Evolutionary conservation across 2,329 filamentous ascomycete genomes (phyloP), one percentile per base, ranked within the genome.

Genomic region (Hymenoscyphus fraxineus): DNA sequence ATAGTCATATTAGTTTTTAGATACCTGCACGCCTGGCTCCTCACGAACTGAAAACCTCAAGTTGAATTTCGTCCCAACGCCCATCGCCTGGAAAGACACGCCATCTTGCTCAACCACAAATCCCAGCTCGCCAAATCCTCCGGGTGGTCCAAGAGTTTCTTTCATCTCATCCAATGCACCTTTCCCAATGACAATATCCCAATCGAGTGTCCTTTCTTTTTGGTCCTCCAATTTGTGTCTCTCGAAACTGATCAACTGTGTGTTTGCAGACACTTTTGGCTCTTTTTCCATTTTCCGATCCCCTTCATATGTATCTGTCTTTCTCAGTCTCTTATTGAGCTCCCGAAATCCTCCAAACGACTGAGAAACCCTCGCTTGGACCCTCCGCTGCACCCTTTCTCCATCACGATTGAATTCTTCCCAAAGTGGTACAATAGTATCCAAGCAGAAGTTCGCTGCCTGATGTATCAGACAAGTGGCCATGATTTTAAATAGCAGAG

Each of bases 51-150:
- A 19, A 57, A 66, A 64, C 39, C 19, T 63, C 57, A 66, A 58
- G 19, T 63, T 66, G 31, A 66, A 65, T 15, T 54, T 65, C n/a
- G 65, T 63, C 47, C 63, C 63, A 2, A 64, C 38, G n/a, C 63
- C 63, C 65, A 65, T 67, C 0, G 65, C 65, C 19, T 61, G 63
- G 54, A 67, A 65, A 19, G 55, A 61, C 13, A 67, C 65, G 3
- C 61, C 51, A 27, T 65, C 61, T 12, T 41, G 51, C n/a, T 63
- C 44, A 58, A 65, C 61, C 61, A 62, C 54, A 41, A 67, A 67
- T 19, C 65, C 65, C 58, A 67, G 56, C 55, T 67, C 65, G 7
- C 65, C 65, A 41, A 67, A 67, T 7, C 63, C 65, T 7, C 65
- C 65, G 16, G 63, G 63, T 9, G 65, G 65, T 12, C 63, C 63